Evolutionary conservation across 164 flowering plant genomes (phyloP), one percentile per base, ranked within the genome.

Genomic region (Pachysandra terminalis): DNA sequence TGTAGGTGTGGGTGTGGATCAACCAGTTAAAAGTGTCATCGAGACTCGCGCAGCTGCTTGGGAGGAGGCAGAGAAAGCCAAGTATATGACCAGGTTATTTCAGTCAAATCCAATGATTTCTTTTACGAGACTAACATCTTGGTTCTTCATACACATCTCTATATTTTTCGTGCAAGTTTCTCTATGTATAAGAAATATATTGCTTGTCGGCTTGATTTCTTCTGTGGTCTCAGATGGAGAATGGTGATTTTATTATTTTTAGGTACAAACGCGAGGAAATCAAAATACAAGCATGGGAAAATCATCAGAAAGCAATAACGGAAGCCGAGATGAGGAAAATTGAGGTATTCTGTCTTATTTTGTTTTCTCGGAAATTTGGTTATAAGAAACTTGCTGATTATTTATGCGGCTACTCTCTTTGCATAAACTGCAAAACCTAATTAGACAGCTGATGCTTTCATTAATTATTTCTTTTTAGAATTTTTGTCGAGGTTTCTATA

Each of bases 61-160:
- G 98, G 98, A 90, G 77, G 98, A 89, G 57, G 95, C 95, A 25
- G 98, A 93, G 78, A 87, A 84, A 76, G 84, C 96, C 74, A 92
- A 90, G 77, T 86, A 85, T 67, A 77, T 74, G 74, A 95, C 98
- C 68, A 92, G 95, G 96, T 92, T 67, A 68, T n/a, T 66, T 59
- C 19, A 52, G 65, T 61, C 15, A 41, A 35, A 16, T 2, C 54
- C 52, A 53, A 22, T 25, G 25, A 48, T 19, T 5, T 16, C 35
- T 59, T 21, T 49, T 49, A 48, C 21, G 49, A 22, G 23, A 27
- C 12, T 14, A 27, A 10, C 15, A 65, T 12, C 45, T 57, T 41
- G 65, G 48, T 28, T 14, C 59, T 22, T 12, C 1, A 45, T 22
- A 27, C 32, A n/a, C 7, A 14, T 12, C 8, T 25, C 28, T 0